Base-by-base conservation (phyloP, 805 yeast genomes). In the Ogataea minuta region DNA sequence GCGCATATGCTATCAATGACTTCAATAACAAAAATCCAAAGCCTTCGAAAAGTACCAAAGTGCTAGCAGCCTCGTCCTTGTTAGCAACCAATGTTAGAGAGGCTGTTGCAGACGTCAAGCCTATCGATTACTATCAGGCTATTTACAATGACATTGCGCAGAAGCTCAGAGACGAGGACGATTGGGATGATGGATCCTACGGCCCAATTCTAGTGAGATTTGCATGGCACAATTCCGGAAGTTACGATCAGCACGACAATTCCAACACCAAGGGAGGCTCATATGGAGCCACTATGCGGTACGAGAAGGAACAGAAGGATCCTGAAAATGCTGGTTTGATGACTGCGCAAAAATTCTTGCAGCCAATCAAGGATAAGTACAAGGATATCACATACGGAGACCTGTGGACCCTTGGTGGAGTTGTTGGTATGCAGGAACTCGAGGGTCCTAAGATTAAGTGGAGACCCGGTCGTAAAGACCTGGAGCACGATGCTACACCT, bases 61-160 rank as follows among this genome's bases (percentile, higher is more conserved):
- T 6, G 54, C 60, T 39, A 57, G 59, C 23, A 14, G 64, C 72
- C 6, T 53, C 64, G 7, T 49, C 66, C 19, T 70, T 71, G 9
- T 34, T 42, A 16, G 46, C 48, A 3, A 28, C 48, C 4, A 59
- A 62, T 21, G 52, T 64, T 3, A 61, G 68, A 30, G 57, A 61
- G 7, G 72, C 69, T 2, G 12, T 43, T 3, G 29, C 48, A 15
- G 34, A 57, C 34, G 38, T 66, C 54, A 54, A 67, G 52, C 49
- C 65, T 3, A 61, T 55, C 36, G 67, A 70, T 9, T 86, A 84
- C 48, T 89, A 74, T 58, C 89, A 74, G 61, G 53, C 67, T 43
- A 77, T 77, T 44, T 91, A 79, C 65, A 81, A 77, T 66, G 93
- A 79, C 48, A 87, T 77, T 72, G 96, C 81, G 24, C 57, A 56